Evolutionary conservation across 768 basidiomycete species (phyloP).

Genomic region (Hericium rajendrae): DNA sequence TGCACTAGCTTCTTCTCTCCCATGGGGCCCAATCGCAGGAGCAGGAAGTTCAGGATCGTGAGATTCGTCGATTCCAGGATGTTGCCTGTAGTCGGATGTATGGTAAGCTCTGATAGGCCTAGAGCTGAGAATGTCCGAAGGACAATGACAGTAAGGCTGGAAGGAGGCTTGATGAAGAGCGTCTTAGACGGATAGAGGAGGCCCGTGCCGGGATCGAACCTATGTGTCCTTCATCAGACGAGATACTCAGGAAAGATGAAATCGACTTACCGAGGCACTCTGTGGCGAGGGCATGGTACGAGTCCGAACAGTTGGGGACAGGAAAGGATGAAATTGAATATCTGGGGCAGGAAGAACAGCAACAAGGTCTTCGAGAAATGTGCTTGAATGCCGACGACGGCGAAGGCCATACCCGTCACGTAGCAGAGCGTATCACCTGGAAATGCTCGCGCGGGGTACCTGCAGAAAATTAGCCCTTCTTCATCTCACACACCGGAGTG

Average conservation of each 20-base stretch:
- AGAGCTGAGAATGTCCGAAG: constrained; percentile 53
- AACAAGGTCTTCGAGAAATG: constrained; percentile 96
- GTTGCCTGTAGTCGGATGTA: constrained; percentile 40
- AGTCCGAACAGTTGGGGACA: constrained; percentile 92
- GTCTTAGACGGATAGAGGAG: constrained; percentile 72
- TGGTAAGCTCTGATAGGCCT: constrained; percentile 56
- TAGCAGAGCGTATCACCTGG: constrained; percentile 98
- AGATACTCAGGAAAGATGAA: neutral
- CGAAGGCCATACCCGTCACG: constrained; percentile 96
- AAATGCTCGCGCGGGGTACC: constrained; percentile 94
- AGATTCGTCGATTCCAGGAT: constrained; percentile 78
- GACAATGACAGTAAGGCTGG: constrained; percentile 39
- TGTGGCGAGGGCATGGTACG: constrained; percentile 89
- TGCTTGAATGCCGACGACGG: constrained; percentile 93
- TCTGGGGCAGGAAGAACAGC: constrained; percentile 94
- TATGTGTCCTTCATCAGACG: constrained; percentile 20
- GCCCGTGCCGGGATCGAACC: constrained; percentile 67
- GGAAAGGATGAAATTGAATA: constrained; percentile 94
- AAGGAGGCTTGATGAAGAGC: constrained; percentile 49
- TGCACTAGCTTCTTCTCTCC: constrained; percentile 72
- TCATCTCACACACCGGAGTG: neutral
- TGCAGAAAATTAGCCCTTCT: constrained; percentile 21
- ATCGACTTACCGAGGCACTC: constrained; percentile 69
- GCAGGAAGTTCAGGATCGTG: constrained; percentile 82
- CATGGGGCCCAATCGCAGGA: constrained; percentile 78